Conservation (phyloP, 495 filamentous ascomycete genomes). For the Echria macrotheca region DNA sequence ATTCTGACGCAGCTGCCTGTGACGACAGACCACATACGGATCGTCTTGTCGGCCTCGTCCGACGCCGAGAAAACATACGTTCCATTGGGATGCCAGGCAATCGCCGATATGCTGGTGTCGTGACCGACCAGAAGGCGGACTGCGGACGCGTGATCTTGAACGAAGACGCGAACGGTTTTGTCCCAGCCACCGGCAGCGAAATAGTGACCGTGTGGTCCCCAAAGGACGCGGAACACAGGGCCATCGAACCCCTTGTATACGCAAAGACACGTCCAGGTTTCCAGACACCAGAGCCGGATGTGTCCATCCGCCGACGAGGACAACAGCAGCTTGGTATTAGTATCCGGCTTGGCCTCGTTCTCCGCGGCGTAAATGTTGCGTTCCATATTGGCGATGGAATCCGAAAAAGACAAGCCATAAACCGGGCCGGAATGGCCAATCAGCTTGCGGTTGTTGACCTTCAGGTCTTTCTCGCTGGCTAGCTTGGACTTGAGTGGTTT, state of each 20-base stretch:
- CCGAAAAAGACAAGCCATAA: slow-evolving; percentile 85
- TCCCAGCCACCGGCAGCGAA: slow-evolving; percentile 84
- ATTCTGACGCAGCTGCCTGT: slow-evolving; percentile 81
- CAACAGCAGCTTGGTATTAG: slow-evolving; percentile 67
- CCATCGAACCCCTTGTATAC: slow-evolving; percentile 88
- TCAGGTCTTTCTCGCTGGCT: slow-evolving; percentile 33
- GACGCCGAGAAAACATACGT: slow-evolving; percentile 88
- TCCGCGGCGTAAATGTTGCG: slow-evolving; percentile 37
- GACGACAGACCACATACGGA: slow-evolving; percentile 94
- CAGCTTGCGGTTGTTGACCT: slow-evolving; percentile 63
- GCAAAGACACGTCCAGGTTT: slow-evolving; percentile 82
- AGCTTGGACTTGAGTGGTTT: slow-evolving; percentile 53
- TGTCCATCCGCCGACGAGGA: slow-evolving; percentile 84
- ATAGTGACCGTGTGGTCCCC: slow-evolving; percentile 94
- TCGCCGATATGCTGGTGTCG: slow-evolving; percentile 76
- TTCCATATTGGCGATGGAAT: slow-evolving; percentile 54
- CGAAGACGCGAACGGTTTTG: slow-evolving; percentile 84
- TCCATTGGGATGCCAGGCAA: slow-evolving; percentile 89
- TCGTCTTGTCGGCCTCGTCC: slow-evolving; percentile 71
- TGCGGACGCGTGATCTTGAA: slow-evolving; percentile 84
- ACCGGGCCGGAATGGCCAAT: slow-evolving; percentile 89
- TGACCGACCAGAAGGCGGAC: slow-evolving; percentile 86
- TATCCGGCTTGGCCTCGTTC: slow-evolving; percentile 48
- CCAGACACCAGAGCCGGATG: slow-evolving; percentile 86
- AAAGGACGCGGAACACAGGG: slow-evolving; percentile 80